Evolutionary conservation across 768 basidiomycete species (phyloP).

Genomic region (Naematelia aurantialba): DNA sequence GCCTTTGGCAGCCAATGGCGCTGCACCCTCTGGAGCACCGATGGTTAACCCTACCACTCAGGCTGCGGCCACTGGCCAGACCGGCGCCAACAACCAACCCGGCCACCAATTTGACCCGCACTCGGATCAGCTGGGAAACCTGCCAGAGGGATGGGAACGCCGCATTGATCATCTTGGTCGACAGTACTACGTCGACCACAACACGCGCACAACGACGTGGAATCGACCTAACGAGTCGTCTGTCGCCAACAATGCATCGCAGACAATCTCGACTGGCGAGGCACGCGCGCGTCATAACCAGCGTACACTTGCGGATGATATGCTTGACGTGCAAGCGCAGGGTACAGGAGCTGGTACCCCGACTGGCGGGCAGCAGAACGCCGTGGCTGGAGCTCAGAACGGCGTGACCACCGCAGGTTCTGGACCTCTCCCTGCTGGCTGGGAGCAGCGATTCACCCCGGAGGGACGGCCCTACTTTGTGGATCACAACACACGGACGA

Average conservation of each 20-base stretch:
- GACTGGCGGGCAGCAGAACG: constrained; percentile 23
- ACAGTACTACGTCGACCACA: constrained; percentile 98
- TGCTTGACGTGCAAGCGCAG: constrained; percentile 44
- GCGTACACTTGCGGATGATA: constrained; percentile 51
- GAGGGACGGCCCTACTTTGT: constrained; percentile 99
- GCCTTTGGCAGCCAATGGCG: constrained; percentile 51
- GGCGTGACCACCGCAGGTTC: constrained; percentile 66
- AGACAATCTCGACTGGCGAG: constrained; percentile 46
- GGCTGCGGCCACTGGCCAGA: constrained; percentile 45
- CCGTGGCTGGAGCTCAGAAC: constrained; percentile 35
- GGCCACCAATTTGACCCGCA: constrained; percentile 72
- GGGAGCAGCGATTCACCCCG: constrained; percentile 98
- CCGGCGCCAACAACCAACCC: constrained; percentile 57
- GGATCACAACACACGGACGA: constrained; percentile 97
- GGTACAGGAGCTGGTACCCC: constrained; percentile 29
- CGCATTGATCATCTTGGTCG: constrained; percentile 92
- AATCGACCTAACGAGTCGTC: constrained; percentile 80
- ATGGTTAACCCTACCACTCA: constrained; percentile 45
- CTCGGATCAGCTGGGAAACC: constrained; percentile 85
- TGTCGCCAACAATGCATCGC: constrained; percentile 62
- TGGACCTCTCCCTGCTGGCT: constrained; percentile 88
- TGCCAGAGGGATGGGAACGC: constrained; percentile 92
- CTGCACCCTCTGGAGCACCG: constrained; percentile 53
- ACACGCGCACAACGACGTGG: constrained; percentile 96
- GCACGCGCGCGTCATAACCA: constrained; percentile 50